A percentile compares a stretch with the other conserved stretches of the same genome.
phyloP scores from a whole-genome alignment of 768 basidiomycete species.

The Podaxis sp. region DNA sequence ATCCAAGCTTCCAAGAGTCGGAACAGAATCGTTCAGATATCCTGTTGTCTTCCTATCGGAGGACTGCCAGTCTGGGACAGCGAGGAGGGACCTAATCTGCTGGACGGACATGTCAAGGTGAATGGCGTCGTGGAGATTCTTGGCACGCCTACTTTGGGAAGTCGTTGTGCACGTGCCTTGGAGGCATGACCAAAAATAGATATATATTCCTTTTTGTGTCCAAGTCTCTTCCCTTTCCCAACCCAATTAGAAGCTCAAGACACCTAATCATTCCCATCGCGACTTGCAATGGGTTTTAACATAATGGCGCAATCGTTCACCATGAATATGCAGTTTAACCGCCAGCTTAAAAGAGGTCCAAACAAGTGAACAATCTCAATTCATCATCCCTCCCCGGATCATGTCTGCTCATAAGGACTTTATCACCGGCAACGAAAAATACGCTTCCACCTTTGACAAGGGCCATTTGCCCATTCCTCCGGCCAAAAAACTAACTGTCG shows the following conservation, averaged over 20 bases:
- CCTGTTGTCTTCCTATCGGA: constrained; percentile 34
- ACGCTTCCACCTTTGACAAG: constrained; percentile 47
- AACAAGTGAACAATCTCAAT: neutral
- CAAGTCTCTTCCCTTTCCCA: too few relatives aligned
- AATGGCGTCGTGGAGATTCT: neutral
- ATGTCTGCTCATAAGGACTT: constrained; percentile 37
- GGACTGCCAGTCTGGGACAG: constrained; percentile 42
- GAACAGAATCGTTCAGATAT: constrained; percentile 47
- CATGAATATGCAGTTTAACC: constrained; percentile 6
- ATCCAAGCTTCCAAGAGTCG: constrained; percentile 50
- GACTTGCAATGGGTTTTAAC: neutral
- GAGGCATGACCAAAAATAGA: neutral
- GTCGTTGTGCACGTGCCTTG: constrained; percentile 1
- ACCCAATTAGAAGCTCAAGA: neutral
- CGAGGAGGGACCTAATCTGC: constrained; percentile 47
- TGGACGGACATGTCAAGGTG: constrained; percentile 27
- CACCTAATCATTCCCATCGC: neutral
- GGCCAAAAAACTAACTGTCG: constrained; percentile 31
- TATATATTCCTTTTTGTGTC: too few relatives aligned
- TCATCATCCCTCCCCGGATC: neutral
- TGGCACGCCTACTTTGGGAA: neutral
- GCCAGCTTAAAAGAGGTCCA: neutral
- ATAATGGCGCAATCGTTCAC: constrained; percentile 10
- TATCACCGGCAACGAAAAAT: constrained; percentile 40
- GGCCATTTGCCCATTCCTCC: constrained; percentile 35